Evolutionary conservation across 768 basidiomycete species (phyloP).

Genomic region (Leccinum variicolor): DNA sequence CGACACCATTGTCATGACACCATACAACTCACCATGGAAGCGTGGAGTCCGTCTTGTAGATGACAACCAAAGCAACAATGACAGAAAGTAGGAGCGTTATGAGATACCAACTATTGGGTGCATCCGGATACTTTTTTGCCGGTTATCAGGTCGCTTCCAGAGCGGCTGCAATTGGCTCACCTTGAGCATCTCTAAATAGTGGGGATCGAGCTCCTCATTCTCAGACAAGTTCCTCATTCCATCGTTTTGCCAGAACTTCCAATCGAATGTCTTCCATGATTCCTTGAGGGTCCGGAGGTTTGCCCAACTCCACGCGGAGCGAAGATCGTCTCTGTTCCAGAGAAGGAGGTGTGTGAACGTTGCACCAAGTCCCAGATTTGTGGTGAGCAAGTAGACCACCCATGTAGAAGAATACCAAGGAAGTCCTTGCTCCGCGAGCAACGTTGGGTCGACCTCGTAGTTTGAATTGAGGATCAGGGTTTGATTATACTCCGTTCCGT

Average conservation of each 20-base stretch:
- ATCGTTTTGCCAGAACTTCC: slow-evolving; percentile 35
- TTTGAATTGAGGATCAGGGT: slow-evolving; percentile 50
- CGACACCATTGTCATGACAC: not conserved
- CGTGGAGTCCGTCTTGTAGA: slow-evolving; percentile 51
- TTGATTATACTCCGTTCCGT: slow-evolving; percentile 54
- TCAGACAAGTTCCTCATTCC: slow-evolving; percentile 29
- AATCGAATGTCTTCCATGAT: slow-evolving; percentile 28
- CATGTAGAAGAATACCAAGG: slow-evolving; percentile 29
- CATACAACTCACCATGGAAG: slow-evolving; percentile 44
- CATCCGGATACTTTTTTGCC: slow-evolving; percentile 32
- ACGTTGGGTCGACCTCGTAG: slow-evolving; percentile 45
- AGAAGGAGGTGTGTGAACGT: slow-evolving; percentile 50
- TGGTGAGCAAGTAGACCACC: slow-evolving; percentile 18
- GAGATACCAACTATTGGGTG: slow-evolving; percentile 35
- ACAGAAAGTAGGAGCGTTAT: slow-evolving; percentile 27
- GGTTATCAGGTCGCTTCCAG: not conserved
- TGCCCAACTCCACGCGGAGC: slow-evolving; percentile 45
- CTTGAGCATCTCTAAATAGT: slow-evolving; percentile 48
- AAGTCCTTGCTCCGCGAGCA: slow-evolving; percentile 41
- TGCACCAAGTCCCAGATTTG: slow-evolving; percentile 36
- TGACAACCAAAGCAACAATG: slow-evolving; percentile 50
- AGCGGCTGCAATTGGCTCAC: slow-evolving; percentile 27
- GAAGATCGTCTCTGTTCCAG: slow-evolving; percentile 52
- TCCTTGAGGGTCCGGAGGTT: slow-evolving; percentile 27
- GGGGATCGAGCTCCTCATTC: slow-evolving; percentile 46